Evolutionary conservation across 73 alveolate genomes (phyloP).

Genomic region (Paramecium biaurelia): DNA sequence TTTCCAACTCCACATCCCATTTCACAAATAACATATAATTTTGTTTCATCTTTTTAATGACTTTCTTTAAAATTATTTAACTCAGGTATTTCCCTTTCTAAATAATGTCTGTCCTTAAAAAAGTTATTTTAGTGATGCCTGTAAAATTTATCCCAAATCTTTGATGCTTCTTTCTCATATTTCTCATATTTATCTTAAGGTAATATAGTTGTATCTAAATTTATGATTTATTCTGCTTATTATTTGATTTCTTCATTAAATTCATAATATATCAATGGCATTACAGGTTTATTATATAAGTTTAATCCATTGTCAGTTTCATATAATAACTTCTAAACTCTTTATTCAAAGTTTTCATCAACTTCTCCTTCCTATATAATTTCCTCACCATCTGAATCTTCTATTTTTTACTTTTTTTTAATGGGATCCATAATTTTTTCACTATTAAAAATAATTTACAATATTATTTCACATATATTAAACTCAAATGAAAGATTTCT

Average conservation of each 20-base stretch:
- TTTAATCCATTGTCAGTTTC: conserved; percentile 35
- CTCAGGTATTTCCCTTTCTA: conserved; percentile 60
- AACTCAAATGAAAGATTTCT: neutral
- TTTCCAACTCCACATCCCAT: conserved; percentile 65
- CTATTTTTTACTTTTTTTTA: neutral
- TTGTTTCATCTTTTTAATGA: neutral
- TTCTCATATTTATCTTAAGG: conserved; percentile 38
- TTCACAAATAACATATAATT: conserved; percentile 7
- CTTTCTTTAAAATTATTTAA: conserved; percentile 24
- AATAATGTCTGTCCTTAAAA: conserved; percentile 51
- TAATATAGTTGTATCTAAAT: neutral
- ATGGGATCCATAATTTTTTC: neutral
- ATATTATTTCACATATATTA: neutral
- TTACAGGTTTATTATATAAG: conserved; percentile 10
- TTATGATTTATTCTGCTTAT: conserved; percentile 32
- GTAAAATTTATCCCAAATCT: conserved; percentile 57
- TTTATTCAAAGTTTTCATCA: neutral
- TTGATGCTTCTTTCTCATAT: conserved; percentile 40
- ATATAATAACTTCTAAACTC: conserved; percentile 5
- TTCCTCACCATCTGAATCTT: neutral
- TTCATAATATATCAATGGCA: conserved; percentile 20
- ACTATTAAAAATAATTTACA: neutral
- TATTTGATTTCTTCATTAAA: conserved; percentile 56
- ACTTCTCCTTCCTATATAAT: neutral
- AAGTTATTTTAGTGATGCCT: conserved; percentile 43